Base-by-base conservation (phyloP, 192 early-diverging fungal genomes). In the Coemansia sp. region DNA sequence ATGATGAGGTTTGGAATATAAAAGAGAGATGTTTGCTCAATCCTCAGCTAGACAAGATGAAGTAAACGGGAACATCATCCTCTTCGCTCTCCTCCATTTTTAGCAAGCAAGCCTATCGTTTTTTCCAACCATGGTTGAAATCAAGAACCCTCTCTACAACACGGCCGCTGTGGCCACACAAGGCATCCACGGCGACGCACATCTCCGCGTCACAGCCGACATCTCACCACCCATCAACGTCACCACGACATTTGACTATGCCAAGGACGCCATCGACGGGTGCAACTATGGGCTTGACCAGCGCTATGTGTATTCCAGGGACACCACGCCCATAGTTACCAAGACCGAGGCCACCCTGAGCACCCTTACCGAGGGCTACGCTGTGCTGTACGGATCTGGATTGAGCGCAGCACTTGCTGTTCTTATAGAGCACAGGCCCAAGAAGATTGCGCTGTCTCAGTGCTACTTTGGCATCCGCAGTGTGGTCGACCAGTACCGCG, bases 361-460 rank as follows among this genome's bases (percentile, higher is more conserved):
- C 10, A 79, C 79, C 0, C 52, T 89, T 4, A 84, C 85, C 34
- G 84, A 71, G 53, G 88, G 81, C 62, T 75, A 87, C 53, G 89
- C 90, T 7, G 85, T 89, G 16, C 78, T 88, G 2, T 92, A 88
- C 59, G 72, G 83, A 9, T 86, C 85, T 0, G 90, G 90, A 0
- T 71, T 90, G 12, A 82, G 88, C 0, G 84, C 90, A 6, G 71
- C 85, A 14, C 78, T 72, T 43, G 86, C 90, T 10, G 82, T 84
- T 6, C 76, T 91, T 23, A 26, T 83, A 11, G 73, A 88, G 72
- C 57, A 77, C 59, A 74, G 74, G 43, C 89, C 89, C n/a, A 64
- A 69, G 45, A 79, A 72, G 60, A 76, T 71, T 6, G 78, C 72
- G 87, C 91, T 60, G 66, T n/a, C n/a, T n/a, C 60, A 77, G 35